These are phyloP conservation scores for Vigna reflexopilosa DNA, from an alignment of 306 rosid species.

Conservation along the genomic window DNA sequence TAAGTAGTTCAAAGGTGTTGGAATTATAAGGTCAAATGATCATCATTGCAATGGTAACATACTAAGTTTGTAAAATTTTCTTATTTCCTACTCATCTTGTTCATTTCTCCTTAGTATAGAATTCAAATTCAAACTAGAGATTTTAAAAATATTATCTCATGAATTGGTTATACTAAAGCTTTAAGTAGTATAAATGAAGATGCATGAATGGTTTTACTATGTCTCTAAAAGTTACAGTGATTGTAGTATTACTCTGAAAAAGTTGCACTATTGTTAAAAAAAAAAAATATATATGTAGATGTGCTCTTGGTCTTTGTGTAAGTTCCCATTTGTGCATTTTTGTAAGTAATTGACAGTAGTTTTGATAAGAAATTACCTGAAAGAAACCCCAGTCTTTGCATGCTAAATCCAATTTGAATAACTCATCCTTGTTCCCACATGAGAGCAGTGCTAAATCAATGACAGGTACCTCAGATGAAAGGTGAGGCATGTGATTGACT, in stretches of 20 bases:
- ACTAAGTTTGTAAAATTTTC: too few species aligned
- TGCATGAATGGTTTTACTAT: background rate
- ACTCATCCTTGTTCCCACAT: constrained; percentile 44
- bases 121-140: too few species aligned
- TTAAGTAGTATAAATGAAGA: background rate
- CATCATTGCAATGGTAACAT: too few species aligned
- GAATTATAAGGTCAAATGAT: too few species aligned
- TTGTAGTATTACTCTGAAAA: background rate
- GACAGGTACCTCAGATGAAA: constrained; percentile 48
- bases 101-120: too few species aligned
- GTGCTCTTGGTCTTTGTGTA: background rate
- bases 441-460: constrained; percentile 53
- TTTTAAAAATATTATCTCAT: background rate
- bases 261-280: too few species aligned
- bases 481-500: constrained; percentile 29
- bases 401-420: constrained; percentile 48
- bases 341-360: background rate
- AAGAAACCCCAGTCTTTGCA: constrained; percentile 61
- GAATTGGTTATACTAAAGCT: background rate
- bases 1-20: too few species aligned
- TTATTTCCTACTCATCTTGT: too few species aligned
- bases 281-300: background rate
- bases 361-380: constrained; percentile 39
- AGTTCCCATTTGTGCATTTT: background rate
- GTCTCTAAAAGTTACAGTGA: background rate